These are phyloP conservation scores for Trematosphaeria pertusa DNA, from an alignment of 2,329 filamentous ascomycete species.

Conservation along the genomic window DNA sequence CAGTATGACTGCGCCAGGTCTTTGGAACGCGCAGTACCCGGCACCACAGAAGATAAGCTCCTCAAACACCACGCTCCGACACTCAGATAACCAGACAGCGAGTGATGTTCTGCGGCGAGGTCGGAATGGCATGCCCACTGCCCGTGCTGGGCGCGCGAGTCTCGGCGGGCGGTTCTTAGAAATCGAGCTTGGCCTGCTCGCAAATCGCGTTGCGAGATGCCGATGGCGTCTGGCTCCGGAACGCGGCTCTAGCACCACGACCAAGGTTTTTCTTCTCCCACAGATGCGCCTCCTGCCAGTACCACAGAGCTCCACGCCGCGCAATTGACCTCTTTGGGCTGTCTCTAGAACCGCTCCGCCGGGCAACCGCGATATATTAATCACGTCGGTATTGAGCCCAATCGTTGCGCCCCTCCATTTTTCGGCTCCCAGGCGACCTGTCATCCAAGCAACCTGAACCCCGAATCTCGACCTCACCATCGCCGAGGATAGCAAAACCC, in stretches of 20 bases:
- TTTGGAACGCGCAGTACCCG: no score
- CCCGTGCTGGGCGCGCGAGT: no score
- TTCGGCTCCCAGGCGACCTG: slow-evolving; percentile 19
- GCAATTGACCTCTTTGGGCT: no score
- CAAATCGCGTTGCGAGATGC: slow-evolving; percentile 15
- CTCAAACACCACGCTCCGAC: slow-evolving; percentile 1
- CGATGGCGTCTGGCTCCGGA: slow-evolving; percentile 7
- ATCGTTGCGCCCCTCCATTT: slow-evolving; percentile 16
- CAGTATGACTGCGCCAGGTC: no score
- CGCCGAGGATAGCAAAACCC: slow-evolving; percentile 21
- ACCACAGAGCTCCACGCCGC: no score
- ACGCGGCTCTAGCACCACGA: slow-evolving; percentile 2
- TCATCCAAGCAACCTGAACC: slow-evolving; percentile 23
- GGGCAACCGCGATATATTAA: slow-evolving; percentile 24
- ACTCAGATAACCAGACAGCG: background rate
- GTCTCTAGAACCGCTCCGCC: no score
- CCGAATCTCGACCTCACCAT: slow-evolving; percentile 30
- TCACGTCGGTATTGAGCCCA: slow-evolving; percentile 18
- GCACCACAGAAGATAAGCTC: background rate
- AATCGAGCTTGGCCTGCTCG: slow-evolving; percentile 16
- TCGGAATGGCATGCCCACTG: no score
- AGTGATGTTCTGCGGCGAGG: background rate
- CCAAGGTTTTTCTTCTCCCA: slow-evolving; percentile 6
- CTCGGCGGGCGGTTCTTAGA: slow-evolving; percentile 17
- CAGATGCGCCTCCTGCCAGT: background rate